phyloP scores from a whole-genome alignment of 2,329 filamentous ascomycete genomes.

The Lachnellula suecica region DNA sequence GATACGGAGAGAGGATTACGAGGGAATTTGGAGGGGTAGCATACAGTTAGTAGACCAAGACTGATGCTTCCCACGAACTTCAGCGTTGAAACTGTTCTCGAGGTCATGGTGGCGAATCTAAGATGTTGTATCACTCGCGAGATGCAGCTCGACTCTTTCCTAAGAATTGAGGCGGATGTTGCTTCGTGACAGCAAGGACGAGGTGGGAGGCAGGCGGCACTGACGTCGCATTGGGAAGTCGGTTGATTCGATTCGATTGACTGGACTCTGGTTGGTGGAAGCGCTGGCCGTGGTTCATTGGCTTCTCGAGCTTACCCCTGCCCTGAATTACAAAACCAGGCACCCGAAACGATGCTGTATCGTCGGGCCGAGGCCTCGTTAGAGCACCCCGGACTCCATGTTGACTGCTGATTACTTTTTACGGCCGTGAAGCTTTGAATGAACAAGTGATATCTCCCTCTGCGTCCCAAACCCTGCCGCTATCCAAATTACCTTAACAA shows the following conservation, averaged over 20 bases:
- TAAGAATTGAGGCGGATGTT: neutral
- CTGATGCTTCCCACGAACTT: slow-evolving; percentile 94
- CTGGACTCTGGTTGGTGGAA: neutral
- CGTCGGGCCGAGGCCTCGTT: neutral
- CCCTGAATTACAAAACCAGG: too few species aligned
- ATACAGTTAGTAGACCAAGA: slow-evolving; percentile 83
- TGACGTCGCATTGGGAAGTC: neutral
- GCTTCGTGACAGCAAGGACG: neutral
- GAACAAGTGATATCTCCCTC: neutral
- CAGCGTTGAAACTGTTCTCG: slow-evolving; percentile 70
- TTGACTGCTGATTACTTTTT: neutral
- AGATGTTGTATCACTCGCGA: neutral
- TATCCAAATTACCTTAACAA: neutral
- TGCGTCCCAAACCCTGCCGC: neutral
- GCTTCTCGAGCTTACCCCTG: too few species aligned
- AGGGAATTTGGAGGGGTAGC: slow-evolving; percentile 9
- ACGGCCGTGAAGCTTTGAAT: neutral
- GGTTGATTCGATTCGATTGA: neutral
- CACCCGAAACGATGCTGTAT: neutral
- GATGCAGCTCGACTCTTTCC: slow-evolving; percentile 10
- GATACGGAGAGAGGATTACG: neutral
- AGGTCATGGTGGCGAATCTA: slow-evolving; percentile 50
- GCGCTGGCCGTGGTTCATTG: too few species aligned
- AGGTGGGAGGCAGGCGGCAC: neutral
- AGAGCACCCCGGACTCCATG: neutral